A percentile compares a stretch with the other conserved stretches of the same genome.
These are phyloP conservation scores for Neurospora sp. DNA, from an alignment of 495 filamentous ascomycete genomes.

Conservation along the genomic window DNA sequence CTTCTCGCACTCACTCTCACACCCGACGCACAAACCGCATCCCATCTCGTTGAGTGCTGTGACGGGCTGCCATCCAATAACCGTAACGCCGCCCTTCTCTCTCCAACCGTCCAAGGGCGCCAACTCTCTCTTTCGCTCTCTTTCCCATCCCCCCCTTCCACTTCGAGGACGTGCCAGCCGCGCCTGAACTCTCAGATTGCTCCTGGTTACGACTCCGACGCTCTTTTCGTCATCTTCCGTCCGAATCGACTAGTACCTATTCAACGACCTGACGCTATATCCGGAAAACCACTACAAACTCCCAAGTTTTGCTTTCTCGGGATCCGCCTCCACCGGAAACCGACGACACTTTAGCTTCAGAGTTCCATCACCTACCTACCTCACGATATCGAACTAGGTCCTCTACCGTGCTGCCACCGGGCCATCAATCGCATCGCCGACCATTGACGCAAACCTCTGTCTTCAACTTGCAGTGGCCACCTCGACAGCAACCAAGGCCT, in stretches of 20 bases:
- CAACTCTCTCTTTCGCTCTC: background rate
- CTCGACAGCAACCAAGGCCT: slow-evolving; percentile 21
- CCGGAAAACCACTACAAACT: background rate
- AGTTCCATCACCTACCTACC: background rate
- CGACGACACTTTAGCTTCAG: background rate
- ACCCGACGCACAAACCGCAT: background rate
- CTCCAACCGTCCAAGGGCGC: background rate
- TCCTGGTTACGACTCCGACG: background rate
- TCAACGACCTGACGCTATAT: background rate
- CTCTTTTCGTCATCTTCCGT: background rate
- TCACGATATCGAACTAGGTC: background rate
- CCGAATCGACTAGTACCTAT: background rate
- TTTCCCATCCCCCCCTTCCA: background rate
- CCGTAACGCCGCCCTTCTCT: background rate
- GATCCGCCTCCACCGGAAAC: background rate
- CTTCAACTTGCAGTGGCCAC: slow-evolving; percentile 10
- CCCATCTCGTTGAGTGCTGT: background rate
- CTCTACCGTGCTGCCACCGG: background rate
- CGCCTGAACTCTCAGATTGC: background rate
- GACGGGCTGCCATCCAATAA: background rate
- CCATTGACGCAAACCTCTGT: background rate
- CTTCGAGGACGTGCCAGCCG: background rate
- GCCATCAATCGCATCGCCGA: background rate
- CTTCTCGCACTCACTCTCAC: background rate
- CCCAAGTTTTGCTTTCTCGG: background rate